Evolutionary conservation across 345 rosid species (phyloP).

Genomic region (Pugionium cornutum): DNA sequence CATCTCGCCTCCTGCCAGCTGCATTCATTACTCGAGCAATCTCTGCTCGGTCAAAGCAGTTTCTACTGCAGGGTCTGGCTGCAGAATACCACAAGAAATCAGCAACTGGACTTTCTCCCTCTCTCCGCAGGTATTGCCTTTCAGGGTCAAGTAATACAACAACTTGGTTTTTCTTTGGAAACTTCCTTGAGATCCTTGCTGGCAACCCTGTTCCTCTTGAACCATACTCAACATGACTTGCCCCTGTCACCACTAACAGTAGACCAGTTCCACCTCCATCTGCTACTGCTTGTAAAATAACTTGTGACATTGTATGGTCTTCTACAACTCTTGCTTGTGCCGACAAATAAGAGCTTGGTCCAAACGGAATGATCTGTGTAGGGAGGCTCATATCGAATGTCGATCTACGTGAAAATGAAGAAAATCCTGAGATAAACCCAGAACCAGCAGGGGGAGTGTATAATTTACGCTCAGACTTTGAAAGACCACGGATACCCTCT

Average conservation of each 20-base stretch:
- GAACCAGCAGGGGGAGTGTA: slow-evolving; percentile 94
- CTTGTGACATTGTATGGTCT: slow-evolving; percentile 81
- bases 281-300: slow-evolving; percentile 60
- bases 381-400: slow-evolving; percentile 52
- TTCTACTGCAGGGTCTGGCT: slow-evolving; percentile 92
- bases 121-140: slow-evolving; percentile 77
- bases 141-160: slow-evolving; percentile 88
- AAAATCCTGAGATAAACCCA: slow-evolving; percentile 84
- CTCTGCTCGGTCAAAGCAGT: slow-evolving; percentile 97
- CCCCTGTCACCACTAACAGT: slow-evolving; percentile 82
- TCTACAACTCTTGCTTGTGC: slow-evolving; percentile 89
- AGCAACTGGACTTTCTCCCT: slow-evolving; percentile 88
- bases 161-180: slow-evolving; percentile 82
- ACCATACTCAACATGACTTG: slow-evolving; percentile 77
- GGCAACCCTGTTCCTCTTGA: slow-evolving; percentile 86
- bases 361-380: slow-evolving; percentile 65
- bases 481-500: slow-evolving; percentile 84
- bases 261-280: slow-evolving; percentile 63
- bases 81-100: slow-evolving; percentile 97
- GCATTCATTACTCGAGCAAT: slow-evolving; percentile 98
- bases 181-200: slow-evolving; percentile 83
- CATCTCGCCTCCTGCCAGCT: slow-evolving; percentile 87
- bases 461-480: slow-evolving; percentile 71
- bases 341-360: slow-evolving; percentile 85
- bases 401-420: slow-evolving; percentile 67